Evolutionary conservation across 2,329 filamentous ascomycete species (phyloP).

Genomic region (Akanthomyces dipterigenus): DNA sequence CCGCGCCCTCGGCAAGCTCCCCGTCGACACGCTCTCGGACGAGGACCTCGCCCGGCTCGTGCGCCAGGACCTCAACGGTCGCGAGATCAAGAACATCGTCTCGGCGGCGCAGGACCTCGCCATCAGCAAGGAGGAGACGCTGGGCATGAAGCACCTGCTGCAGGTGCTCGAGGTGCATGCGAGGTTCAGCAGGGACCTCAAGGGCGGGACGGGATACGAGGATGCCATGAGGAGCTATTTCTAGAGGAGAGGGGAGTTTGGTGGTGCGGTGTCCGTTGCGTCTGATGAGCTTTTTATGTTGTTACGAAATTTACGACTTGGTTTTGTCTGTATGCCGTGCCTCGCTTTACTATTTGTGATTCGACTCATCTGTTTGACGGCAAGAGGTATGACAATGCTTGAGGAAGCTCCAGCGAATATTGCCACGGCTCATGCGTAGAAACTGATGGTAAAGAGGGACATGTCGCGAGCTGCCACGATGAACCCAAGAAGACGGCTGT

Average conservation of each 20-base stretch:
- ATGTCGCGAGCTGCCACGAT: too few relatives aligned
- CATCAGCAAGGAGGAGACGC: slow-evolving; percentile 61
- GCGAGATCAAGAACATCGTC: slow-evolving; percentile 83
- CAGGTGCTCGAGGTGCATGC: slow-evolving; percentile 79
- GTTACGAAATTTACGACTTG: neutral
- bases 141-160: slow-evolving; percentile 73
- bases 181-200: slow-evolving; percentile 76
- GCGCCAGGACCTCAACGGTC: slow-evolving; percentile 55
- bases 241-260: slow-evolving; percentile 22
- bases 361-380: neutral
- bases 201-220: slow-evolving; percentile 70
- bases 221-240: slow-evolving; percentile 81
- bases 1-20: slow-evolving; percentile 53
- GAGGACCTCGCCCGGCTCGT: slow-evolving; percentile 62
- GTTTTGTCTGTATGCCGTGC: too few relatives aligned
- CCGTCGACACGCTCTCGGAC: slow-evolving; percentile 55
- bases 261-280: neutral
- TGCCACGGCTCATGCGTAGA: too few relatives aligned
- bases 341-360: neutral
- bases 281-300: neutral
- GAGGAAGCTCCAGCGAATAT: too few relatives aligned
- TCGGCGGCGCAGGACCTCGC: slow-evolving; percentile 77
- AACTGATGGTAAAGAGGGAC: too few relatives aligned
- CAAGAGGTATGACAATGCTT: too few relatives aligned
- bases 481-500: too few relatives aligned